Evolutionary conservation across 2,329 filamentous ascomycete species (phyloP), one percentile per base, ranked within the genome.

Genomic region (Neofusicoccum sp.): DNA sequence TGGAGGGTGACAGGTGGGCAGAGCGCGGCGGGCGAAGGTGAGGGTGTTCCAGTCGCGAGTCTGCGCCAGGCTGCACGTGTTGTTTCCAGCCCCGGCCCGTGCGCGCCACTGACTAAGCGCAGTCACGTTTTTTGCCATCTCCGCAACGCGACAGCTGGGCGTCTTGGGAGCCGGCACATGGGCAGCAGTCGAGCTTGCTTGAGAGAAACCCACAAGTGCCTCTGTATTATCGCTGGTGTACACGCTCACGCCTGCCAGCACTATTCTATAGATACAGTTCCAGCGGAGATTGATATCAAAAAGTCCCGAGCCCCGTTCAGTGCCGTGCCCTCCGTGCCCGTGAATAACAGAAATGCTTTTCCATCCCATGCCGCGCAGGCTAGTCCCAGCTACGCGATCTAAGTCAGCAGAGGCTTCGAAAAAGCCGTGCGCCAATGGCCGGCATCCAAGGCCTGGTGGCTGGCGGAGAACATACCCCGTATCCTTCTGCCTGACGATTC

Each of bases 401-500:
- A 7, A 7, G 41, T 58, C 14, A 48, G 61, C 12, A 14, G 3
- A n/a, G 14, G 7, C 12, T 48, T 4, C 6, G 4, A 47, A 12
- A 2, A 28, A 22, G 22, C 36, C 9, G 36, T 6, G 14, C 29
- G 12, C 8, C 12, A 4, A 14, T 33, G n/a, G 41, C 31, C 33
- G 41, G n/a, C 3, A 22, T n/a, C 4, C 31, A 16, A 5, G 5
- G 9, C 28, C 29, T 28, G 8, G 31, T 6, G 41, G 22, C 4
- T 37, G 12, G 39, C 5, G 43, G 22, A 49, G n/a, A 34, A 62
- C 87, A 80, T 80, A 92, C 89, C 91, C 91, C 67, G 86, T 87
- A 67, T 94, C 89, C 79, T 92, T 94, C 78, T 93, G 89, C 74
- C 92, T 84, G 61, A 88, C 79, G 66, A 93, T 88, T 48, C 83